Evolutionary conservation across 176 grass and related monocot species (phyloP).

Genomic region (Avena sativa): DNA sequence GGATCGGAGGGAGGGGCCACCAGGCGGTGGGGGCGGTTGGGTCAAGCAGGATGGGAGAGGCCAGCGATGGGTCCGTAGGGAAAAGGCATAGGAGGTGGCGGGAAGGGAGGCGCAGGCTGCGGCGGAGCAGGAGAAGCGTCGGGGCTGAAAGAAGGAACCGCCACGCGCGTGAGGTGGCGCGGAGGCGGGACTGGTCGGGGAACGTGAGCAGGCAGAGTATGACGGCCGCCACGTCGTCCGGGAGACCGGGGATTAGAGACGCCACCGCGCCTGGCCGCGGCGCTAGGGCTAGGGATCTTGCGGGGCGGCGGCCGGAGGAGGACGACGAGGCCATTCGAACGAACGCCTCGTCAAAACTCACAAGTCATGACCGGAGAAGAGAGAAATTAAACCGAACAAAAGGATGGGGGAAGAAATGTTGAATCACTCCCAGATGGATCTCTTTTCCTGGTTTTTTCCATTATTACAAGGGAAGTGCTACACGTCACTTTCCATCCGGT

Average conservation of each 20-base stretch:
- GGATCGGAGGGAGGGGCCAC: slow-evolving; percentile 69
- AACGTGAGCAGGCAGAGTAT: slow-evolving; percentile 80
- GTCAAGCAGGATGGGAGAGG: slow-evolving; percentile 74
- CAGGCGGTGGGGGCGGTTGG: slow-evolving; percentile 64
- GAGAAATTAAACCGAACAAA: neutral
- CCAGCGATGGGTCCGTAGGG: slow-evolving; percentile 76
- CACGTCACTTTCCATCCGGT: too few species aligned
- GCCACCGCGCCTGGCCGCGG: slow-evolving; percentile 11
- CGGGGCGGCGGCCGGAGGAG: slow-evolving; percentile 30
- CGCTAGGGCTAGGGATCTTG: slow-evolving; percentile 50
- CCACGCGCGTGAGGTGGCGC: slow-evolving; percentile 72
- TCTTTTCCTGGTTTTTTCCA: too few species aligned
- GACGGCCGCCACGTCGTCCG: slow-evolving; percentile 66
- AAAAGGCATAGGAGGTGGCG: slow-evolving; percentile 80
- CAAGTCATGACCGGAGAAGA: neutral
- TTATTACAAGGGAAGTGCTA: too few species aligned
- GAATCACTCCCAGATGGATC: too few species aligned
- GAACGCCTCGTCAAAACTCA: slow-evolving; percentile 13
- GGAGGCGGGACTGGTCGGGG: slow-evolving; percentile 75
- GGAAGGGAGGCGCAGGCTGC: slow-evolving; percentile 61
- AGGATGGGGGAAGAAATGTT: neutral
- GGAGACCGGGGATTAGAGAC: slow-evolving; percentile 75
- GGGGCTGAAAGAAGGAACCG: slow-evolving; percentile 61
- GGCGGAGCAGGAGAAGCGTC: slow-evolving; percentile 71
- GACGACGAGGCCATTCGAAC: slow-evolving; percentile 55